Evolutionary conservation across 345 rosid genomes (phyloP).

Genomic region (Streptanthus diversifolius): DNA sequence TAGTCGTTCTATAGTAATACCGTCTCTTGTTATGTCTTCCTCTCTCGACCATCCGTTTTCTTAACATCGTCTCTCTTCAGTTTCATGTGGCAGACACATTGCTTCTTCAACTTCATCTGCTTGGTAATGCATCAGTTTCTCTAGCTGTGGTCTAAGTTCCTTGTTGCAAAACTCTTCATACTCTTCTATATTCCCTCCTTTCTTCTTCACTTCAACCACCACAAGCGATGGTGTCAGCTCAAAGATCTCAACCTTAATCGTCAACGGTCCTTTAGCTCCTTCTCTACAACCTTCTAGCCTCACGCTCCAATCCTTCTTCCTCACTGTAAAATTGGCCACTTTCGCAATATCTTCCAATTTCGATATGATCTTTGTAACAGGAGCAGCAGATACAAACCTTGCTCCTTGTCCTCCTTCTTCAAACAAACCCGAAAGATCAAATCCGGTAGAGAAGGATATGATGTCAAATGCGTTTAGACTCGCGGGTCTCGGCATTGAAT

Average conservation of each 20-base stretch:
- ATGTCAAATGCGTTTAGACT: slow-evolving; percentile 77
- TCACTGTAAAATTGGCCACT: slow-evolving; percentile 50
- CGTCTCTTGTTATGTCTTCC: slow-evolving; percentile 26
- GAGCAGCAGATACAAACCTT: slow-evolving; percentile 60
- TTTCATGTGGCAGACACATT: slow-evolving; percentile 51
- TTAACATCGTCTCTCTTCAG: slow-evolving; percentile 39
- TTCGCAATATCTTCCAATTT: slow-evolving; percentile 67
- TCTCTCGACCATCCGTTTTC: slow-evolving; percentile 31
- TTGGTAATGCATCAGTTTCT: slow-evolving; percentile 57
- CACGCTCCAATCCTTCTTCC: slow-evolving; percentile 74
- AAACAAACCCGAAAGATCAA: slow-evolving; percentile 68
- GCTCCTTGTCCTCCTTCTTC: slow-evolving; percentile 58
- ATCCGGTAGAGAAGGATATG: slow-evolving; percentile 73
- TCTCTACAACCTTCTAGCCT: slow-evolving; percentile 65
- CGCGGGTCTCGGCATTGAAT: slow-evolving; percentile 55
- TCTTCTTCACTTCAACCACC: slow-evolving; percentile 87
- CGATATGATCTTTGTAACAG: slow-evolving; percentile 51
- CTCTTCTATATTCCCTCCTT: slow-evolving; percentile 83
- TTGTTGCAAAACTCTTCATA: slow-evolving; percentile 75
- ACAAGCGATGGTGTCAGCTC: slow-evolving; percentile 60
- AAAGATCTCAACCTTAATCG: slow-evolving; percentile 59
- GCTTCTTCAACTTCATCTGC: slow-evolving; percentile 35
- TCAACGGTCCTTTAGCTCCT: slow-evolving; percentile 61
- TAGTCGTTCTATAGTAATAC: slow-evolving; percentile 8
- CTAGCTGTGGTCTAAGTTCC: slow-evolving; percentile 72